Percentiles rank a stretch among this genome's conserved stretches.
Conservation (phyloP, 352 stramenopile species). For the Pythium biforme region DNA sequence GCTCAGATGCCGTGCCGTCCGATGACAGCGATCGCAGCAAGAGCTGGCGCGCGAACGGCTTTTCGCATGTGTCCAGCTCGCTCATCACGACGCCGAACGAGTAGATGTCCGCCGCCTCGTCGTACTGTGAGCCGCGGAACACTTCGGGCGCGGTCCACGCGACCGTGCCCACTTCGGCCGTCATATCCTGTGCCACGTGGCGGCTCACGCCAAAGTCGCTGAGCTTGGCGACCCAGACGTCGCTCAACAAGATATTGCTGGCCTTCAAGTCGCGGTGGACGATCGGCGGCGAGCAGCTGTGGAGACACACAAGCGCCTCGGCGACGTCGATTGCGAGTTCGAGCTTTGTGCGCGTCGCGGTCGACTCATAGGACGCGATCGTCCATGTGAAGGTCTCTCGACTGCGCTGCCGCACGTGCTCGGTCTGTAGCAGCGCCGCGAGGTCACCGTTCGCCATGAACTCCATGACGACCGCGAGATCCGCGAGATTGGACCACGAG, state of each 20-base stretch:
- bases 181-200: slow-evolving; percentile 32
- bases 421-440: slow-evolving; percentile 14
- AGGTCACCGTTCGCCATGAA: slow-evolving; percentile 44
- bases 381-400: slow-evolving; percentile 3
- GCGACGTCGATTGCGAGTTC: slow-evolving; percentile 30
- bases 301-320: slow-evolving; percentile 40
- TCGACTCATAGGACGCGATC: slow-evolving; percentile 11
- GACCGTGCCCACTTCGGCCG: slow-evolving; percentile 35
- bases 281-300: slow-evolving; percentile 27
- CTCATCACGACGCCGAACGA: slow-evolving; percentile 39
- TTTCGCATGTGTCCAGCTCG: slow-evolving; percentile 28
- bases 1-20: neutral
- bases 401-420: neutral
- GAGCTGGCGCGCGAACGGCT: slow-evolving; percentile 26
- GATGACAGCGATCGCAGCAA: neutral
- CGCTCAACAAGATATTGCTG: slow-evolving; percentile 36
- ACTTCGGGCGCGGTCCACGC: slow-evolving; percentile 39
- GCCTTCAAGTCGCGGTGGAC: slow-evolving; percentile 49
- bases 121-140: slow-evolving; percentile 27
- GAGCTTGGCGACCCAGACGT: slow-evolving; percentile 35
- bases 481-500: slow-evolving; percentile 35
- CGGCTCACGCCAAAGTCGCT: slow-evolving; percentile 43
- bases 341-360: slow-evolving; percentile 26
- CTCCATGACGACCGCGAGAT: slow-evolving; percentile 35
- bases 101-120: slow-evolving; percentile 29